Conservation (phyloP, 371 early-diverging fungal species). For the Dichotomocladium elegans region DNA sequence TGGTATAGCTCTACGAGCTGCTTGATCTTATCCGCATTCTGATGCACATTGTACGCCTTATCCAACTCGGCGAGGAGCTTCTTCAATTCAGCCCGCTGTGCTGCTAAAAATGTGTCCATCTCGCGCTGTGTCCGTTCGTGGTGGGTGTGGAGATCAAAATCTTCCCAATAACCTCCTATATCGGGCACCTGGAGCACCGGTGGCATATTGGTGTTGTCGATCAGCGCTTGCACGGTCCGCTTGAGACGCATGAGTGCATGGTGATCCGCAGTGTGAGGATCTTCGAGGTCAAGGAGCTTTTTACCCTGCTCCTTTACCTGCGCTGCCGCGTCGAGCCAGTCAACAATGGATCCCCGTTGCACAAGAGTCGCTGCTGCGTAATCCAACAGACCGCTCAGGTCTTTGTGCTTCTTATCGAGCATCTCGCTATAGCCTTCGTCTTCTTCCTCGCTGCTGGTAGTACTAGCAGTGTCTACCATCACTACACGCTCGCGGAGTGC, state of each 20-base stretch:
- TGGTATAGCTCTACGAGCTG: constrained; percentile 25
- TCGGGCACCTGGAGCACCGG: neutral
- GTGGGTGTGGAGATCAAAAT: constrained; percentile 17
- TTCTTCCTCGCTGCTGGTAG: too few relatives aligned
- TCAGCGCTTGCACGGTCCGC: neutral
- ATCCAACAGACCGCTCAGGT: constrained; percentile 8
- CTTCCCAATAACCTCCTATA: constrained; percentile 9
- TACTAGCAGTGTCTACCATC: too few relatives aligned
- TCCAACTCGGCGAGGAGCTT: constrained; percentile 13
- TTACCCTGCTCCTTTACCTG: constrained; percentile 19
- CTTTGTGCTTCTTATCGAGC: constrained; percentile 9
- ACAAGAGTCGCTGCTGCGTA: constrained; percentile 20
- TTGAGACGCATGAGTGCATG: constrained; percentile 1
- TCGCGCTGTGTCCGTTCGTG: constrained; percentile 7
- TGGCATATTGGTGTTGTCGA: neutral
- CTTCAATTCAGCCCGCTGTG: constrained; percentile 5
- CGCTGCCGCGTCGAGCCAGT: constrained; percentile 4
- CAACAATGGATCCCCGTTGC: constrained; percentile 14
- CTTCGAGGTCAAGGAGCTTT: constrained; percentile 13
- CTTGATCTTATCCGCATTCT: constrained; percentile 21
- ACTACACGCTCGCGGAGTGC: neutral
- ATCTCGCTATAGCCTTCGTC: constrained; percentile 1
- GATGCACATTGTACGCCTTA: constrained; percentile 8
- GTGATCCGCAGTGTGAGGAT: neutral
- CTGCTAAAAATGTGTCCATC: constrained; percentile 10